These are phyloP conservation scores for Phytophthora pisi DNA, from an alignment of 352 stramenopile species.

Conservation along the genomic window DNA sequence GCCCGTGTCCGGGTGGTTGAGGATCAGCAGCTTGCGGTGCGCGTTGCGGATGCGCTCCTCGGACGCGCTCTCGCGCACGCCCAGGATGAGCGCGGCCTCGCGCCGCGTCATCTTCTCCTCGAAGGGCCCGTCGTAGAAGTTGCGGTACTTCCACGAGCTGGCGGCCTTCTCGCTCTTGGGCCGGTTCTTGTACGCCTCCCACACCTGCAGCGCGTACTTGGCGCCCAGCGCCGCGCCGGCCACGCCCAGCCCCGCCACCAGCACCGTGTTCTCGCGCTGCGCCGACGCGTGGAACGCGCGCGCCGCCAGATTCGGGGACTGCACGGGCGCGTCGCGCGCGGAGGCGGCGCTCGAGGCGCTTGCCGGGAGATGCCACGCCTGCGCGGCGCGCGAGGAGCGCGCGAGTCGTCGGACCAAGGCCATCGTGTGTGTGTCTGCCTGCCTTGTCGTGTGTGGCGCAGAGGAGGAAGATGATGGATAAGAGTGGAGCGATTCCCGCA, in stretches of 20 bases:
- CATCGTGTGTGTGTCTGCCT: constrained; percentile 11
- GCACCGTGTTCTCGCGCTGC: constrained; percentile 61
- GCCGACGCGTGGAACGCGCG: constrained; percentile 72
- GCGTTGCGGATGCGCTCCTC: constrained; percentile 97
- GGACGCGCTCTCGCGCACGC: constrained; percentile 95
- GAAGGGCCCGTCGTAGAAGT: constrained; percentile 97
- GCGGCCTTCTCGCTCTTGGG: constrained; percentile 64
- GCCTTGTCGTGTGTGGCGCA: constrained; percentile 1
- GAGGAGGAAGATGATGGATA: not conserved
- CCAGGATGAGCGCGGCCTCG: constrained; percentile 99
- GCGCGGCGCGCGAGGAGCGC: constrained; percentile 22
- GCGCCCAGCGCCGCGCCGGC: constrained; percentile 69
- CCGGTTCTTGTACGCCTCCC: constrained; percentile 71
- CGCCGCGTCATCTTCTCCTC: constrained; percentile 99
- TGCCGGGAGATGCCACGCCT: constrained; percentile 21
- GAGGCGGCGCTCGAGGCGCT: not conserved
- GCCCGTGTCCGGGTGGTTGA: constrained; percentile 99
- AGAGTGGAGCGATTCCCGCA: too few species aligned
- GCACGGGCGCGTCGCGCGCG: not conserved
- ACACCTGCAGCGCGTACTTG: constrained; percentile 86
- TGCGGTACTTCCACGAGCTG: constrained; percentile 80
- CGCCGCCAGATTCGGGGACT: constrained; percentile 20
- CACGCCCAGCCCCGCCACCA: constrained; percentile 74
- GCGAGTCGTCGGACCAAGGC: constrained; percentile 38
- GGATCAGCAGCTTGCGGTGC: constrained; percentile 97